Evolutionary conservation across 192 early-diverging fungal genomes (phyloP).

Genomic region (Rhizophagus clarus): DNA sequence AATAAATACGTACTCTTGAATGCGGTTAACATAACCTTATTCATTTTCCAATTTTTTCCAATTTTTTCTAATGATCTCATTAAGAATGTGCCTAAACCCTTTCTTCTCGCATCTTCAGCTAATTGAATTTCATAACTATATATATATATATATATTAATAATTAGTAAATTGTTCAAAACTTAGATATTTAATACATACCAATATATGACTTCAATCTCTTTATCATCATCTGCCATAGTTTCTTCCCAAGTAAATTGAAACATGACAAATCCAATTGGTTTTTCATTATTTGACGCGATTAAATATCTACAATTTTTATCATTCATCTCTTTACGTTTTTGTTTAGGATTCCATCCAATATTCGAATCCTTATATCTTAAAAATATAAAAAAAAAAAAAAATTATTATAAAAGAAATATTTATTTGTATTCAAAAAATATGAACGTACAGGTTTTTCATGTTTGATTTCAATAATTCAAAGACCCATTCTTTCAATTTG

Average conservation of each 20-base stretch:
- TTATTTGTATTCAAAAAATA: background rate
- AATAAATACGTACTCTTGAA: constrained; percentile 48
- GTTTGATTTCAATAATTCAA: constrained; percentile 60
- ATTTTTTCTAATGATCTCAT: constrained; percentile 53
- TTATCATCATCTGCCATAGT: constrained; percentile 50
- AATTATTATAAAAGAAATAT: background rate
- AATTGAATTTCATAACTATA: constrained; percentile 69
- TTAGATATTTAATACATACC: constrained; percentile 44
- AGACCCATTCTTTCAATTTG: constrained; percentile 47
- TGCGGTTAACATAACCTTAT: constrained; percentile 63
- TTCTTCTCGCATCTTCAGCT: constrained; percentile 33
- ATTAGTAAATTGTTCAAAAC: background rate
- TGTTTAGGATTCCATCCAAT: constrained; percentile 57
- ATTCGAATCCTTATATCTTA: constrained; percentile 57
- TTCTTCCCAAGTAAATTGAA: constrained; percentile 62
- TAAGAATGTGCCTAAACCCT: constrained; percentile 56
- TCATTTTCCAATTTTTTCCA: constrained; percentile 53
- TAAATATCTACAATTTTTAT: constrained; percentile 51
- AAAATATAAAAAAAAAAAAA: too few relatives aligned
- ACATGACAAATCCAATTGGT: constrained; percentile 46
- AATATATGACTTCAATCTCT: constrained; percentile 58
- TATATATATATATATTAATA: background rate
- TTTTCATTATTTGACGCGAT: constrained; percentile 42
- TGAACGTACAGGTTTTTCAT: constrained; percentile 50
- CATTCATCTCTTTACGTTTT: constrained; percentile 56